These are phyloP conservation scores for Trametes punicea DNA, from an alignment of 768 basidiomycete species.

Conservation along the genomic window DNA sequence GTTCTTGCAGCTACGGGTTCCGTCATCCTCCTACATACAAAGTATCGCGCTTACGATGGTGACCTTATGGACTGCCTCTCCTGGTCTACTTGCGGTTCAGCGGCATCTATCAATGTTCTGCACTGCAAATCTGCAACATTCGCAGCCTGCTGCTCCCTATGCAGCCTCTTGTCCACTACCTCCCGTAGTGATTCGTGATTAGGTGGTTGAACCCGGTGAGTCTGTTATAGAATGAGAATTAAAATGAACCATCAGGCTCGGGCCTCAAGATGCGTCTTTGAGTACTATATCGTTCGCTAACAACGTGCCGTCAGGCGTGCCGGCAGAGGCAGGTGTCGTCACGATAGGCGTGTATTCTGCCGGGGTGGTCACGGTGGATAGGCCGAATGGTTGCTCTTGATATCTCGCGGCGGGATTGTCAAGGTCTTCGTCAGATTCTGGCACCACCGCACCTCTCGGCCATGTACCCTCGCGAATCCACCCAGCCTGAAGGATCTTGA, in stretches of 20 bases:
- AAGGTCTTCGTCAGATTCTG: conserved; percentile 56
- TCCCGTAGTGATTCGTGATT: background rate
- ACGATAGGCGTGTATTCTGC: background rate
- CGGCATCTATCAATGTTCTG: too few species aligned
- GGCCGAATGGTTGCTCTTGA: background rate
- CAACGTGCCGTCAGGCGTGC: background rate
- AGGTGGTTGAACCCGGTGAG: conserved; percentile 11
- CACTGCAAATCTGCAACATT: too few species aligned
- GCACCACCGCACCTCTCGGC: conserved; percentile 61
- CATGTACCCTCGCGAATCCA: conserved; percentile 79
- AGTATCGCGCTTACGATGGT: background rate
- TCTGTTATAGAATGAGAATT: background rate
- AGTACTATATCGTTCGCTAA: background rate
- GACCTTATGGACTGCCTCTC: too few species aligned
- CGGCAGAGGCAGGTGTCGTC: background rate
- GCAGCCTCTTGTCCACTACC: conserved; percentile 31
- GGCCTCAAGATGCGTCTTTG: background rate
- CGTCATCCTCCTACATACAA: background rate
- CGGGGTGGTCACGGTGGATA: background rate
- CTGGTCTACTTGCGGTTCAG: too few species aligned
- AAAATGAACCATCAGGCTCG: background rate
- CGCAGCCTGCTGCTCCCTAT: background rate
- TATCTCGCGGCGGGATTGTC: background rate
- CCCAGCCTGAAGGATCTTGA: conserved; percentile 68
- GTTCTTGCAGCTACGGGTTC: background rate